Evolutionary conservation across 176 grass and related monocot genomes (phyloP).

Genomic region (Melocanna baccifera): DNA sequence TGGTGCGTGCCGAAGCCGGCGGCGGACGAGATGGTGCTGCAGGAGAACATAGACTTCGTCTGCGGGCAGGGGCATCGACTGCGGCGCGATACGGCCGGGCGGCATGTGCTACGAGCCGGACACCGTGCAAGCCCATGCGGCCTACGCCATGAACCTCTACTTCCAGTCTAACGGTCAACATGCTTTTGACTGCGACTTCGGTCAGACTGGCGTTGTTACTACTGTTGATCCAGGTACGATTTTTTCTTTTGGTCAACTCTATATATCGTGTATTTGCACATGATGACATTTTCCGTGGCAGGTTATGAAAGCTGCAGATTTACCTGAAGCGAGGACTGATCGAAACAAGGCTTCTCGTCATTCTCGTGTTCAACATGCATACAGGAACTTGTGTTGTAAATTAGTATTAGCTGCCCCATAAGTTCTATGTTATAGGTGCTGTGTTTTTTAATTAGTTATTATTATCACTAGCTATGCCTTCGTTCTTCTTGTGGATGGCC

Average conservation of each 20-base stretch:
- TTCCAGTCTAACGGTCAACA: constrained; percentile 60
- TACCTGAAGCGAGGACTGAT: constrained; percentile 10
- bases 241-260: not conserved
- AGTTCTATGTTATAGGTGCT: too few species aligned
- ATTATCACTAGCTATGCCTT: too few species aligned
- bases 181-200: constrained; percentile 63
- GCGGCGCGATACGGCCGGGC: constrained; percentile 52
- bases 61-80: constrained; percentile 61
- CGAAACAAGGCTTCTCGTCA: not conserved
- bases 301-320: constrained; percentile 62
- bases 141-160: constrained; percentile 83
- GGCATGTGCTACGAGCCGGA: constrained; percentile 61
- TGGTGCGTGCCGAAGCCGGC: constrained; percentile 75
- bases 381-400: not conserved
- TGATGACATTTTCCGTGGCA: not conserved
- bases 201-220: constrained; percentile 49
- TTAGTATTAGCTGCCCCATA: not conserved
- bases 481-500: too few species aligned
- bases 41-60: constrained; percentile 79
- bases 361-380: not conserved
- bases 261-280: too few species aligned
- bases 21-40: constrained; percentile 49
- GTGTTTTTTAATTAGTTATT: too few species aligned
- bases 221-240: constrained; percentile 68
- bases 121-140: constrained; percentile 55